Conservation (phyloP, 331 rosid species). For the Acacia concinna region DNA sequence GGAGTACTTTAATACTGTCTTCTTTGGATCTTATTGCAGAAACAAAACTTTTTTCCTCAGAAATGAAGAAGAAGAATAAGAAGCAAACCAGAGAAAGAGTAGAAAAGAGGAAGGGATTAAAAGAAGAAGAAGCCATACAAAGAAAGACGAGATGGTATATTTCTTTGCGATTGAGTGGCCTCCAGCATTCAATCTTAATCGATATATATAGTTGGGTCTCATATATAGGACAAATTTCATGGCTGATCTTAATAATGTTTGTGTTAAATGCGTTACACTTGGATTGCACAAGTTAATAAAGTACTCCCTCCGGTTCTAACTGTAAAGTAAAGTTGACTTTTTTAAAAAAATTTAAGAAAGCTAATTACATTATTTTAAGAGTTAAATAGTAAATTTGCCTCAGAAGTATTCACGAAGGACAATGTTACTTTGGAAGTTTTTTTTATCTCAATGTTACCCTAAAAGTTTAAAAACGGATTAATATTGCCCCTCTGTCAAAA, state of each 20-base stretch:
- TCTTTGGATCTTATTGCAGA: slow-evolving; percentile 12
- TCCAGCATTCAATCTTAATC: neutral
- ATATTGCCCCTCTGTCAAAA: too few relatives aligned
- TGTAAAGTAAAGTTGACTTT: too few relatives aligned
- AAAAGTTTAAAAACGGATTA: too few relatives aligned
- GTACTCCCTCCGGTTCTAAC: too few relatives aligned
- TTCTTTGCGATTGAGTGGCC: neutral
- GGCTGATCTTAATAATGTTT: neutral
- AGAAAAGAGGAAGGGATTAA: slow-evolving; percentile 30
- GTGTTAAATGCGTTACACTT: neutral
- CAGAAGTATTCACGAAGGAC: too few relatives aligned
- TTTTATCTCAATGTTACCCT: too few relatives aligned
- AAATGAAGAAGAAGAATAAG: neutral
- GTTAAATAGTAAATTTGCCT: too few relatives aligned
- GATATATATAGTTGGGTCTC: slow-evolving; percentile 12
- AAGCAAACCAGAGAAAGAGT: neutral
- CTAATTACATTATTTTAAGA: too few relatives aligned
- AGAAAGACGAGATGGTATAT: neutral
- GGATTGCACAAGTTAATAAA: neutral
- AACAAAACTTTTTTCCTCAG: slow-evolving; percentile 28
- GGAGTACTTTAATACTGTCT: neutral
- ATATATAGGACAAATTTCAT: slow-evolving; percentile 21
- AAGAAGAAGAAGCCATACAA: neutral
- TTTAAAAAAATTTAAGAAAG: too few relatives aligned
- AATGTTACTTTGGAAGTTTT: too few relatives aligned